Evolutionary conservation across 106 monocot genomes (phyloP).

Genomic region (Allium fistulosum): DNA sequence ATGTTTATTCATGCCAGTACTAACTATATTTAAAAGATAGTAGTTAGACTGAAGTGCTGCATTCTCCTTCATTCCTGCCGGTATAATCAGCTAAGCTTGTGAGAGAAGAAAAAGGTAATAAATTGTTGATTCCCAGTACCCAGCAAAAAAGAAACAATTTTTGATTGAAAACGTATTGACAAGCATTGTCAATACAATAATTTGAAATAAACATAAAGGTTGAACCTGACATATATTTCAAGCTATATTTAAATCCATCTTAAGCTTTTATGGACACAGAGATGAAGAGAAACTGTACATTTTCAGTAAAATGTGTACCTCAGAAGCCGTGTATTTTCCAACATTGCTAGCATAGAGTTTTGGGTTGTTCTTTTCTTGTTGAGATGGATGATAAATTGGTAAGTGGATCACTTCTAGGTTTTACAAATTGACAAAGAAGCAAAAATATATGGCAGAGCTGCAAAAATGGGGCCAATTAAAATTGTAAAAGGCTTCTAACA

Average conservation of each 20-base stretch:
- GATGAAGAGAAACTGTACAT: not conserved
- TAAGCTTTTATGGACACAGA: not conserved
- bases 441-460: conserved; percentile 84
- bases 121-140: not conserved
- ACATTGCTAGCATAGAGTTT: conserved; percentile 83
- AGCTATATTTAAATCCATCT: not conserved
- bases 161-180: not conserved
- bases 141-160: not conserved
- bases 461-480: conserved; percentile 7
- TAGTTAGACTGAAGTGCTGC: too few relatives aligned
- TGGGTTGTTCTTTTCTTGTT: conserved; percentile 80
- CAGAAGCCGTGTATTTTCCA: conserved; percentile 65
- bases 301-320: conserved; percentile 39
- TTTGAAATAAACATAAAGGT: too few relatives aligned
- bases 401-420: conserved; percentile 67
- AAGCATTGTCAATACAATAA: too few relatives aligned
- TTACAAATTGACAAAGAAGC: conserved; percentile 91
- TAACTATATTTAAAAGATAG: too few relatives aligned
- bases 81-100: not conserved
- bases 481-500: not conserved
- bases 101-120: not conserved
- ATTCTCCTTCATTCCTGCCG: too few relatives aligned
- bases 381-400: conserved; percentile 75
- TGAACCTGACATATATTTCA: not conserved
- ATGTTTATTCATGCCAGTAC: too few relatives aligned